Base-by-base conservation (phyloP, 371 early-diverging fungal genomes). In the Lichtheimia ramosa region DNA sequence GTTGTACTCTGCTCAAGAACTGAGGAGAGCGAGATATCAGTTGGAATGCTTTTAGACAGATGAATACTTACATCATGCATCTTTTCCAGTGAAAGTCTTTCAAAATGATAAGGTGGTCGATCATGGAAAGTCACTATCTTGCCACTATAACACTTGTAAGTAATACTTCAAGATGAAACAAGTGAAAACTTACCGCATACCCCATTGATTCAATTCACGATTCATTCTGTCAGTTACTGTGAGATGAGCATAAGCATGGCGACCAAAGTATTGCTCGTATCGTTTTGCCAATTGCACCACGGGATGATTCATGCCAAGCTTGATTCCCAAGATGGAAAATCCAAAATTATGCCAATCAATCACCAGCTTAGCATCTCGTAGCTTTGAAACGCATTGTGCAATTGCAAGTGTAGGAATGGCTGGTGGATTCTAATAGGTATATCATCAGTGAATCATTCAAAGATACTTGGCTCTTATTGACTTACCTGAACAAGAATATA, bases 281-380 rank as follows among this genome's bases (percentile, higher is more conserved):
- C 84, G 76, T 74, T 79, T 73, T 0, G 85, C 87, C 27, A 86
- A 42, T 59, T 62, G 66, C 16, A 90, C 88, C 18, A 94, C 77
- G 16, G 64, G 68, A 54, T 83, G 86, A 2, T 59, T 41, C 18
- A 70, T 41, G 5, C 92, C 92, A 21, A 96, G 66, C 28, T 81
- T 88, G 51, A 94, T 70, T 4, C 82, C 89, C 49, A 98, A 85
- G 43, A 98, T 85, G 1, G 96, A 86, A 66, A 88, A 90, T 6
- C 97, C 98, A 73, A 95, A 93, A 71, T 98, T 98, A 72, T 98
- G 98, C 98, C 97, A 98, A 71, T 98, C 98, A 57, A 97, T 93
- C 54, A 97, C 76, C 6, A 98, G 70, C 55, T 81, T 75, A 4
- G 88, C 74, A 24, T 84, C 74, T 10, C 87, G 85, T 12, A 92